phyloP scores from a whole-genome alignment of 2,329 filamentous ascomycete genomes.

The Conoideocrella luteorostrata region DNA sequence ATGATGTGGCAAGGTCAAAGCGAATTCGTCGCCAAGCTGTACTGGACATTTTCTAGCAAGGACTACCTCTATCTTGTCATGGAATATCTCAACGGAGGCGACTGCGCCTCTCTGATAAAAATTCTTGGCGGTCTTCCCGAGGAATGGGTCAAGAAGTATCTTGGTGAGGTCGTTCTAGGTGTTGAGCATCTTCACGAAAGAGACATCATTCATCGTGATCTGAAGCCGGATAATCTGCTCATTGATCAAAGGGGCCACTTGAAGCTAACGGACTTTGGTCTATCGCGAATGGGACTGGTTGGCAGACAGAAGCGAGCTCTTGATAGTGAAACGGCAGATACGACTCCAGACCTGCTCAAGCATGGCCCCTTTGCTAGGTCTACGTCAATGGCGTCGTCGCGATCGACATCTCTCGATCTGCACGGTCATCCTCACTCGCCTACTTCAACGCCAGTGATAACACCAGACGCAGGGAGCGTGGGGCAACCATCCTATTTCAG shows the following conservation, averaged over 20 bases:
- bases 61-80: slow-evolving; percentile 98
- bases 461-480: slow-evolving; percentile 59
- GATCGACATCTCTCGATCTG: slow-evolving; percentile 89
- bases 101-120: slow-evolving; percentile 95
- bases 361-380: slow-evolving; percentile 84
- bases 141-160: slow-evolving; percentile 97
- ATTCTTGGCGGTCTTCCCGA: slow-evolving; percentile 86
- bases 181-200: slow-evolving; percentile 92
- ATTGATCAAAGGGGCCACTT: slow-evolving; percentile 96
- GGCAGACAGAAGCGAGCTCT: slow-evolving; percentile 92
- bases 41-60: slow-evolving; percentile 99
- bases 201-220: slow-evolving; percentile 91
- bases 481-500: slow-evolving; percentile 91
- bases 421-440: slow-evolving; percentile 69
- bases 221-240: slow-evolving; percentile 94
- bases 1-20: slow-evolving; percentile 99
- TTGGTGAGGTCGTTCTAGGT: slow-evolving; percentile 93
- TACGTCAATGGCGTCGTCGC: slow-evolving; percentile 79
- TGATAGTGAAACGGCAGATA: slow-evolving; percentile 67
- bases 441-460: slow-evolving; percentile 77
- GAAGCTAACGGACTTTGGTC: slow-evolving; percentile 94
- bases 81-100: slow-evolving; percentile 97
- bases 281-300: slow-evolving; percentile 94
- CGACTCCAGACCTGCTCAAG: slow-evolving; percentile 87
- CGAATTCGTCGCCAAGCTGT: slow-evolving; percentile 96